Evolutionary conservation across 148 eudicot genomes (phyloP).

Genomic region (Chenopodium quinoa): DNA sequence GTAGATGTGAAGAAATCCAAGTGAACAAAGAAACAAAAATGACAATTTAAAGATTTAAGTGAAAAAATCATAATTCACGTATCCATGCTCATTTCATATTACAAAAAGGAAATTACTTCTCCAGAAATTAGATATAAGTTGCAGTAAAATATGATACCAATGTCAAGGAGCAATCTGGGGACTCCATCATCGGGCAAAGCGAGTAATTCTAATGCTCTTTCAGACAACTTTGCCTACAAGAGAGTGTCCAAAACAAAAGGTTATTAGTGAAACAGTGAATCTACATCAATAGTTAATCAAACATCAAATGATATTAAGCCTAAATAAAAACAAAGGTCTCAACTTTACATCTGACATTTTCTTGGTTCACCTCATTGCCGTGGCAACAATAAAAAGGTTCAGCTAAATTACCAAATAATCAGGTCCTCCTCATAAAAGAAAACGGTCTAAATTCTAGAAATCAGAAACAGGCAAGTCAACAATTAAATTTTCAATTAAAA

Average conservation of each 20-base stretch:
- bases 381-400: not conserved
- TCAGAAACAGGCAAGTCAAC: slow-evolving; percentile 64
- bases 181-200: slow-evolving; percentile 83
- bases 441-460: not conserved
- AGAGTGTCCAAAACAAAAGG: not conserved
- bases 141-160: slow-evolving; percentile 42
- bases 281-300: not conserved
- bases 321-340: not conserved
- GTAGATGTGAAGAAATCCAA: not conserved
- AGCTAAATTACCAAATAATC: not conserved
- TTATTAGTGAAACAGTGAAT: not conserved
- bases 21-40: not conserved
- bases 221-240: slow-evolving; percentile 67
- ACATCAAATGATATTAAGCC: not conserved
- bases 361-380: not conserved
- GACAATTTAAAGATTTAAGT: not conserved
- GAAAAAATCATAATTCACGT: no score
- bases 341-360: not conserved
- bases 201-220: slow-evolving; percentile 90
- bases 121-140: not conserved
- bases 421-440: not conserved
- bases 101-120: not conserved
- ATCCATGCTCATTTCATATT: not conserved
- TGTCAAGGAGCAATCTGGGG: slow-evolving; percentile 84
- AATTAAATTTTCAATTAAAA: slow-evolving; percentile 65